Conservation (phyloP, 768 basidiomycete genomes). For the Lanmaoa rubissima region DNA sequence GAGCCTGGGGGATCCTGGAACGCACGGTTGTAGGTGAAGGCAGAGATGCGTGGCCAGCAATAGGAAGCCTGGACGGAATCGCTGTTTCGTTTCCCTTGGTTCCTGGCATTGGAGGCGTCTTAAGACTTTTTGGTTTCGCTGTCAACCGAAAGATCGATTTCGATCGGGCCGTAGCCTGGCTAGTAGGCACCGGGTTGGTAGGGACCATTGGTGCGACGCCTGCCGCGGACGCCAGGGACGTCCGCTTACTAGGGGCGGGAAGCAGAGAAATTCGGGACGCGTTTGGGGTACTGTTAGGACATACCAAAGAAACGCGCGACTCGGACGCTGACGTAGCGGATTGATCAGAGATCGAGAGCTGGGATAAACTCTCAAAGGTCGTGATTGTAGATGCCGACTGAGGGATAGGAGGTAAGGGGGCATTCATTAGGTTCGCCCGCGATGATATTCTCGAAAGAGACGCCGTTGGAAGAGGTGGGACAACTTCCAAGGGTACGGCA, state of each 20-base stretch:
- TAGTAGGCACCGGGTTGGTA: background rate
- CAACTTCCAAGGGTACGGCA: background rate
- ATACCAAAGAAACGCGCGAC: constrained; percentile 20
- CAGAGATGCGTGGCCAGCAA: background rate
- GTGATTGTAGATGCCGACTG: constrained; percentile 29
- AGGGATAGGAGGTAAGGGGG: constrained; percentile 27
- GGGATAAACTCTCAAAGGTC: constrained; percentile 23
- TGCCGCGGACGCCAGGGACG: constrained; percentile 27
- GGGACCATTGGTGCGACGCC: constrained; percentile 17
- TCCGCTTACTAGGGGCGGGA: constrained; percentile 24
- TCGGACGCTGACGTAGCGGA: constrained; percentile 12
- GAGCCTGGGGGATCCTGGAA: constrained; percentile 23
- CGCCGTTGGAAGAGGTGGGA: background rate
- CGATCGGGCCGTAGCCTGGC: constrained; percentile 8
- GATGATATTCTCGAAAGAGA: constrained; percentile 26
- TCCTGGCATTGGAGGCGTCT: constrained; percentile 8
- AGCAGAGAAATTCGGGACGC: constrained; percentile 26
- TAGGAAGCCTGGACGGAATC: constrained; percentile 18
- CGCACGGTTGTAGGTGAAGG: constrained; percentile 3
- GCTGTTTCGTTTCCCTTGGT: background rate
- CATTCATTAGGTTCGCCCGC: constrained; percentile 8
- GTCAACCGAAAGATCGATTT: constrained; percentile 33
- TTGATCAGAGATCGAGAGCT: constrained; percentile 18
- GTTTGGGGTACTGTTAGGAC: constrained; percentile 1
- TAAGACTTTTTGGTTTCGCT: constrained; percentile 25